Evolutionary conservation across 2,329 filamentous ascomycete species (phyloP), one percentile per base, ranked within the genome.

Genomic region (Didymella glomerata): DNA sequence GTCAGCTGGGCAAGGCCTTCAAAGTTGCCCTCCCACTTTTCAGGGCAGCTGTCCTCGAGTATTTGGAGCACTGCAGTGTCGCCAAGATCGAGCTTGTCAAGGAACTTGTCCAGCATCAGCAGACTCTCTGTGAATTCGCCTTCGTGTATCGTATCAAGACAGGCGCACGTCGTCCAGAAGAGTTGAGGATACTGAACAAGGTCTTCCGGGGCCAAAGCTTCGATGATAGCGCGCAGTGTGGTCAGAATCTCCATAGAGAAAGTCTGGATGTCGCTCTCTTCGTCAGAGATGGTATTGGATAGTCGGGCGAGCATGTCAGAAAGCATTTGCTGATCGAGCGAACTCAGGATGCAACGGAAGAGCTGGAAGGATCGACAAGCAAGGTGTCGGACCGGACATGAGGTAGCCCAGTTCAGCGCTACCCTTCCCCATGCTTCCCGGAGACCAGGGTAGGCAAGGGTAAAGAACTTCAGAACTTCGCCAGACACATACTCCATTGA

Each of bases 201-300:
- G 73, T 93, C 90, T 36, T 90, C 86, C 0, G 90, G 84, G 20
- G 93, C 89, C 27, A 98, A 81, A 54, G 94, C 95, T 65, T 88
- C 86, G 57, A 99, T 96, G 44, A 99, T 90, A 0, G 93, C 93
- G 72, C 96, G 93, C 50, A 99, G 78, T 0, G 96, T 99, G 0
- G 93, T 97, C 52, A 99, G 79, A 57, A 99, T 98, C 74, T 99
- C 96, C 89, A 98, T 94, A 0, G 95, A 96, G 71, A 99, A 99
- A 0, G 93, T 94, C 71, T 97, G 92, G 53, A 97, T 96, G 78
- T 98, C 94, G 54, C 79, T 86, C 70, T 97, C 92, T 67, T 97
- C 93, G 65, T 98, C 94, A 0, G 96, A 93, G 69, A 99, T 95
- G 0, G 95, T 99, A 76, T 98, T 99, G 1, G 94, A 98, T 30